Evolutionary conservation across 108 stramenopile genomes (phyloP).

Genomic region (Thalassiosira profunda): DNA sequence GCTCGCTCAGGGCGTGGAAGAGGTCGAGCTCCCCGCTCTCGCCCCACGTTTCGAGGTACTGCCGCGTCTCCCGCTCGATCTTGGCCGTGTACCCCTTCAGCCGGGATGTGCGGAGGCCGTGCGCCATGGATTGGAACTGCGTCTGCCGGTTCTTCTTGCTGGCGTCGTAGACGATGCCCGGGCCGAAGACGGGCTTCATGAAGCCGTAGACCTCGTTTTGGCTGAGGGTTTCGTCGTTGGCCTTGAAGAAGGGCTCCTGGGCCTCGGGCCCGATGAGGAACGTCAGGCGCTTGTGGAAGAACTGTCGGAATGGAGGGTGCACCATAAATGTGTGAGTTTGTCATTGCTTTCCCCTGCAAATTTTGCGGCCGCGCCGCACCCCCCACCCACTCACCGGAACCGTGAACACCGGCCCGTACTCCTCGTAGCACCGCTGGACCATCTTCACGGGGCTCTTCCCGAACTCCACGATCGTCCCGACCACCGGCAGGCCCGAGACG

Average conservation of each 20-base stretch:
- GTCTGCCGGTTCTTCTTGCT: conserved; percentile 93
- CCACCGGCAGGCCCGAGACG: conserved; percentile 65
- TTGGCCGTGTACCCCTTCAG: conserved; percentile 97
- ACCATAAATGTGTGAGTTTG: neutral
- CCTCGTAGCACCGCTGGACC: conserved; percentile 84
- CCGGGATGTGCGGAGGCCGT: conserved; percentile 88
- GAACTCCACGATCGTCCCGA: conserved; percentile 91
- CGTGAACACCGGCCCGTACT: conserved; percentile 94
- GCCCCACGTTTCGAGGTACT: conserved; percentile 78
- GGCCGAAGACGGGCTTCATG: conserved; percentile 99
- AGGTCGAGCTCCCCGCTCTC: conserved; percentile 89
- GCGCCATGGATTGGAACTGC: conserved; percentile 97
- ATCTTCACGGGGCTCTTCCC: conserved; percentile 91
- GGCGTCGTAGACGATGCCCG: conserved; percentile 96
- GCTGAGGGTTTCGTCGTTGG: conserved; percentile 89
- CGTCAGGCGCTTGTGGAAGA: conserved; percentile 93
- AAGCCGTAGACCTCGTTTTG: conserved; percentile 98
- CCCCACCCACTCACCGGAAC: conserved; percentile 72
- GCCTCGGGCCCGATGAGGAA: conserved; percentile 98
- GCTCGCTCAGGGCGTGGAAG: conserved; percentile 87
- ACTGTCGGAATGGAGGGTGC: conserved; percentile 42
- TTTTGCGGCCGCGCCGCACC: neutral
- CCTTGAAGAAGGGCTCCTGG: conserved; percentile 96
- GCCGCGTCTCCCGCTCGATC: conserved; percentile 93
- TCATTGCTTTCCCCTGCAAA: neutral